Conservation (phyloP, 2,329 filamentous ascomycete species). For the Sporothrix sp. region DNA sequence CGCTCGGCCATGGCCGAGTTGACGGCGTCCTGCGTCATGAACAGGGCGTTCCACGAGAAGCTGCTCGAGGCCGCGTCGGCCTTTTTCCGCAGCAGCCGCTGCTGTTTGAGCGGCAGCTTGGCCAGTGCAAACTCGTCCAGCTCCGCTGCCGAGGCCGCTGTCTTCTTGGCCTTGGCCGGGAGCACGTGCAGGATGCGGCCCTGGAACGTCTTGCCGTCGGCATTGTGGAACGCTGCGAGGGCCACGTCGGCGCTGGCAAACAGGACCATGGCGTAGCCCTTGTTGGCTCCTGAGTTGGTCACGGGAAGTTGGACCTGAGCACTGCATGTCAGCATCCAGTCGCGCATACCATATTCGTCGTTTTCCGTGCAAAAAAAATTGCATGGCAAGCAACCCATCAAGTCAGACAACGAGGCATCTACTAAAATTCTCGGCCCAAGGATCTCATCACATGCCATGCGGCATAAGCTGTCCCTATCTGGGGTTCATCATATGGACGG, state of each 20-base stretch:
- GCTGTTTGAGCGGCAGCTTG: slow-evolving; percentile 88
- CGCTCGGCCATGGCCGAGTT: slow-evolving; percentile 81
- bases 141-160: slow-evolving; percentile 32
- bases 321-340: too few relatives aligned
- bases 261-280: slow-evolving; percentile 84
- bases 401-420: slow-evolving; percentile 93
- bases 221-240: slow-evolving; percentile 64
- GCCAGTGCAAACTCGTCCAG: slow-evolving; percentile 84
- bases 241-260: slow-evolving; percentile 65
- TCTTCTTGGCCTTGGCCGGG: slow-evolving; percentile 70
- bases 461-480: slow-evolving; percentile 99
- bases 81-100: slow-evolving; percentile 80
- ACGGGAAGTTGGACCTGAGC: slow-evolving; percentile 75
- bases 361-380: too few relatives aligned
- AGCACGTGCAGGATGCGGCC: slow-evolving; percentile 86
- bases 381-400: slow-evolving; percentile 2
- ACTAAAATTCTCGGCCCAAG: slow-evolving; percentile 97
- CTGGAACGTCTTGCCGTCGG: slow-evolving; percentile 83
- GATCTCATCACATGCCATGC: slow-evolving; percentile 78
- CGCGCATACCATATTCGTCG: too few relatives aligned
- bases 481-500: slow-evolving; percentile 71
- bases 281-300: slow-evolving; percentile 62
- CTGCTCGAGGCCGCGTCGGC: slow-evolving; percentile 64
- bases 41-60: slow-evolving; percentile 99
- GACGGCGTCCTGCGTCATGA: slow-evolving; percentile 93